Percentiles rank a stretch among this genome's conserved stretches.
Conservation (phyloP, 148 eudicot species). For the Rhododendron kiyosumense region DNA sequence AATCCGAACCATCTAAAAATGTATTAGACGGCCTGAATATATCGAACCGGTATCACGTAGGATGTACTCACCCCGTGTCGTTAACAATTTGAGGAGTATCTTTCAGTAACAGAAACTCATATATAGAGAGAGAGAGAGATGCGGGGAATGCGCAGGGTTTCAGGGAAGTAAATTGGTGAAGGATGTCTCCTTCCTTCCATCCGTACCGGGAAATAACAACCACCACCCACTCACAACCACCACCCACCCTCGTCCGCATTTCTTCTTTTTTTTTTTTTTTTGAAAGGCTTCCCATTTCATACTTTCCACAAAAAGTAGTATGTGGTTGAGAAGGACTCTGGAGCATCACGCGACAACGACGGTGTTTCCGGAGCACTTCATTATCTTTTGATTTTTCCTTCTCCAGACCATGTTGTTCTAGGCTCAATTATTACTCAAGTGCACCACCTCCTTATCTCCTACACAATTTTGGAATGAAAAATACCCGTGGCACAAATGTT, state of each 20-base stretch:
- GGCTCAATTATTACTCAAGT: background rate
- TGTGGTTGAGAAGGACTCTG: too few relatives aligned
- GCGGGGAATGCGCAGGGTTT: background rate
- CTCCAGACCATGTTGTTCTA: background rate
- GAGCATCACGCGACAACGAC: too few relatives aligned
- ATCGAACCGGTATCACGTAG: too few relatives aligned
- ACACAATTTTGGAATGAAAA: background rate
- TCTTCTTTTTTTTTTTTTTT: background rate
- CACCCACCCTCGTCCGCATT: background rate
- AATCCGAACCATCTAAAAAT: too few relatives aligned
- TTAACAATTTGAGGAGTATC: too few relatives aligned
- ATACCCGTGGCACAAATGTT: too few relatives aligned
- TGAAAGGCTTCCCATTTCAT: background rate
- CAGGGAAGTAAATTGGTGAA: background rate
- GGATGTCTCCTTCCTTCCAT: slow-evolving; percentile 6
- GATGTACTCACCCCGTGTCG: too few relatives aligned
- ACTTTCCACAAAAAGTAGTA: too few relatives aligned
- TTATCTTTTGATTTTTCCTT: too few relatives aligned
- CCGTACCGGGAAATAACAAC: slow-evolving; percentile 2
- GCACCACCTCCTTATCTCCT: background rate
- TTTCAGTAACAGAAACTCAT: background rate
- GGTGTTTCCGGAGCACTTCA: too few relatives aligned
- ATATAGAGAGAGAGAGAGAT: background rate
- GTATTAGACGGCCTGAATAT: rapidly evolving
- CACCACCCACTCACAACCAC: too few relatives aligned